Percentiles rank a stretch among this genome's conserved stretches.
These are phyloP conservation scores for Pestalotiopsis sp. DNA, from an alignment of 2,329 filamentous ascomycete genomes.

Conservation along the genomic window DNA sequence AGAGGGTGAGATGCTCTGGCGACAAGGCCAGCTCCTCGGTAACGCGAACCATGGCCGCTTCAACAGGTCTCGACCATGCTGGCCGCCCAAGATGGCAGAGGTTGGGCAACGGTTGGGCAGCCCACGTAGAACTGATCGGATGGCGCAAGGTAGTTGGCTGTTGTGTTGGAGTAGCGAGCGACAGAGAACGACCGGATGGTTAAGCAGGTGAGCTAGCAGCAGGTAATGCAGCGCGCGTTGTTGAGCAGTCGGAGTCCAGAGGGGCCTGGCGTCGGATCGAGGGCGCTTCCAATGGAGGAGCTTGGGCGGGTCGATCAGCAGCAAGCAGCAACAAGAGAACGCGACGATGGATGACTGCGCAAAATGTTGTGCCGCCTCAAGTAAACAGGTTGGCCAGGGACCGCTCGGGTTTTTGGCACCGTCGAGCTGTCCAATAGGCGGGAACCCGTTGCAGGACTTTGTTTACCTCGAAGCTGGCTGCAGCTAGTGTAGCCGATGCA, in stretches of 20 bases:
- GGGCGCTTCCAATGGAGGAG: background rate
- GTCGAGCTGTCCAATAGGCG: slow-evolving; percentile 1
- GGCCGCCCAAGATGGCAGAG: slow-evolving; percentile 17
- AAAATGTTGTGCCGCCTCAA: slow-evolving; percentile 17
- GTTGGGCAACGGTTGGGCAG: slow-evolving; percentile 15
- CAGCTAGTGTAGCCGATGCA: background rate
- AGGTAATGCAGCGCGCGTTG: background rate
- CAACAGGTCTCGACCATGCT: slow-evolving; percentile 43
- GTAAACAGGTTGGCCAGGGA: slow-evolving; percentile 1
- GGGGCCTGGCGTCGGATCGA: background rate
- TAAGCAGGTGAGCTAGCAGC: background rate
- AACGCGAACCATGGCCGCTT: slow-evolving; percentile 77
- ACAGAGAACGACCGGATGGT: slow-evolving; percentile 10
- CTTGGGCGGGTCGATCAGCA: background rate
- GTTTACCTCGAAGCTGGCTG: slow-evolving; percentile 20
- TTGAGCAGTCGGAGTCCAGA: background rate
- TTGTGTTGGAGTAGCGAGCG: slow-evolving; percentile 9
- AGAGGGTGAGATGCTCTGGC: slow-evolving; percentile 81
- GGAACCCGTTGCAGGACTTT: slow-evolving; percentile 18
- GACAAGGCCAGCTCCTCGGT: slow-evolving; percentile 78
- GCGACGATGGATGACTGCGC: slow-evolving; percentile 11
- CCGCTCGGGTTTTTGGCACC: background rate
- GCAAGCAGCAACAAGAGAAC: background rate
- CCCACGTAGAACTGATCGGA: slow-evolving; percentile 15
- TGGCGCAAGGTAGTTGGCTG: slow-evolving; percentile 15